Evolutionary conservation across 371 early-diverging fungal species (phyloP).

Genomic region (Sporodiniella umbellata): DNA sequence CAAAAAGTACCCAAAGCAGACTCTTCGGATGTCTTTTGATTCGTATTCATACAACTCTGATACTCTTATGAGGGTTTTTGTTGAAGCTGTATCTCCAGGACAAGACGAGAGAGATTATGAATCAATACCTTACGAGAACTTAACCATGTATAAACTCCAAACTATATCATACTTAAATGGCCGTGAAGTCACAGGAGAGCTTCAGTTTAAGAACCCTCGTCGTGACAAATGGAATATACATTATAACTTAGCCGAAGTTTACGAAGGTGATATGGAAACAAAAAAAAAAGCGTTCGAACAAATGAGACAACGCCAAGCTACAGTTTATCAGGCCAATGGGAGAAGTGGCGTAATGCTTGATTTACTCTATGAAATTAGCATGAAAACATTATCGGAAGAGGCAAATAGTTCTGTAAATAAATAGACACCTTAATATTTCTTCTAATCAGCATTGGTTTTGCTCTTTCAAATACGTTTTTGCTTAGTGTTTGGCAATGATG

Average conservation of each 20-base stretch:
- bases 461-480: no score
- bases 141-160: conserved; percentile 20
- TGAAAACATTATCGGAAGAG: no score
- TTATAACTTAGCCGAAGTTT: conserved; percentile 6
- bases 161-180: conserved; percentile 27
- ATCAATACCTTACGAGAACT: conserved; percentile 12
- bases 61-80: conserved; percentile 38
- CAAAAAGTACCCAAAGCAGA: conserved; percentile 55
- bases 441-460: no score
- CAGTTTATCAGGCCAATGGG: no score
- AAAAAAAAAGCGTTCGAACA: conserved; percentile 6
- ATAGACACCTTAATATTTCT: no score
- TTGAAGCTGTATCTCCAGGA: conserved; percentile 29
- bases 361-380: no score
- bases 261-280: not conserved
- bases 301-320: conserved; percentile 25
- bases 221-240: conserved; percentile 23
- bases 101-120: not conserved
- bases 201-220: conserved; percentile 4
- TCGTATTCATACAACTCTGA: conserved; percentile 9
- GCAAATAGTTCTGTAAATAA: no score
- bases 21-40: conserved; percentile 44
- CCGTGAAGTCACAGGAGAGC: conserved; percentile 4
- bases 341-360: no score
- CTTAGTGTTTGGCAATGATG: no score